These are phyloP conservation scores for Pythium brassicae DNA, from an alignment of 352 stramenopile species.

Conservation along the genomic window DNA sequence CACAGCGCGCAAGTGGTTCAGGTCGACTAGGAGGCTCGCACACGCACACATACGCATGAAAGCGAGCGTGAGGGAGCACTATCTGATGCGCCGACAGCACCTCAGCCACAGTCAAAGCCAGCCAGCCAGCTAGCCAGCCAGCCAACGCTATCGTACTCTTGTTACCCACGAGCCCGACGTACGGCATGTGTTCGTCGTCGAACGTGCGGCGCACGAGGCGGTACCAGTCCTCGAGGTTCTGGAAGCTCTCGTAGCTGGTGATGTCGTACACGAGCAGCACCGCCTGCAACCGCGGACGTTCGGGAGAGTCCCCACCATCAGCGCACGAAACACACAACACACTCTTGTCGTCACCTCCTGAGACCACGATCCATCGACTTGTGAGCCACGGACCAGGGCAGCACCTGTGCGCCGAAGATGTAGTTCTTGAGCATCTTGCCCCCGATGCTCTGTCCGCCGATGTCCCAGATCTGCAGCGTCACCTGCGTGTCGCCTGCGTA, in stretches of 20 bases:
- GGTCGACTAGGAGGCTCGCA: conserved; percentile 48
- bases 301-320: no score
- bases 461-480: conserved; percentile 93
- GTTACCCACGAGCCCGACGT: conserved; percentile 89
- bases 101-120: neutral
- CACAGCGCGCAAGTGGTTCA: conserved; percentile 89
- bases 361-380: neutral
- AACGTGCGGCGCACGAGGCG: conserved; percentile 89
- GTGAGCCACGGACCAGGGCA: neutral
- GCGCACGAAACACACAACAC: neutral
- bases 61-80: no score
- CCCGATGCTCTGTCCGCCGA: conserved; percentile 90
- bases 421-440: conserved; percentile 90
- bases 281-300: conserved; percentile 39
- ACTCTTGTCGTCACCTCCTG: neutral
- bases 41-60: conserved; percentile 7
- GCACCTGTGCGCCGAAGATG: conserved; percentile 90
- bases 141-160: conserved; percentile 50
- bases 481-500: conserved; percentile 81
- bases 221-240: conserved; percentile 95
- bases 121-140: neutral
- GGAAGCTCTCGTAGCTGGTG: conserved; percentile 95
- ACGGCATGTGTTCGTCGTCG: conserved; percentile 80
- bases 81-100: no score
- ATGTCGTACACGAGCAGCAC: conserved; percentile 95